Conservation (phyloP, 2,329 filamentous ascomycete genomes). For the Thielaviopsis ethacetica region DNA sequence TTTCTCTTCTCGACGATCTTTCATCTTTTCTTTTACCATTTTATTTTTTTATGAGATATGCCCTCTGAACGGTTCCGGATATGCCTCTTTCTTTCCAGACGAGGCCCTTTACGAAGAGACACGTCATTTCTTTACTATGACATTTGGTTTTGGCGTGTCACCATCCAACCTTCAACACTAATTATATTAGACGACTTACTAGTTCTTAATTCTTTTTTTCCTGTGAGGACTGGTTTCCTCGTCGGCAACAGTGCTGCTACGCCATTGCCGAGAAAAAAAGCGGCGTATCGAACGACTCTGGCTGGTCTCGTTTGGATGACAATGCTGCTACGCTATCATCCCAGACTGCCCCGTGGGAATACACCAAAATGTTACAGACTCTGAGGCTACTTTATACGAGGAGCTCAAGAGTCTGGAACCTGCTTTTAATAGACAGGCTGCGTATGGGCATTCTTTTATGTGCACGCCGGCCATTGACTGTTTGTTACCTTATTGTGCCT, state of each 20-base stretch:
- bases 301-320: constrained; percentile 18
- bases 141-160: neutral
- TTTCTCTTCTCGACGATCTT: constrained; percentile 3
- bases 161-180: neutral
- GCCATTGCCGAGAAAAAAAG: constrained; percentile 27
- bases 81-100: constrained; percentile 4
- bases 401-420: too few species aligned
- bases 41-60: constrained; percentile 8
- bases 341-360: constrained; percentile 5
- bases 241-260: constrained; percentile 30
- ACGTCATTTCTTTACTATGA: neutral
- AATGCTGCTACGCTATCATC: constrained; percentile 39
- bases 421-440: too few species aligned
- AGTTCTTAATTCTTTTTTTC: constrained; percentile 3
- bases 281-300: constrained; percentile 22
- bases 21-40: neutral
- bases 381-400: neutral
- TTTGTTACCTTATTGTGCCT: too few species aligned
- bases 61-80: constrained; percentile 1
- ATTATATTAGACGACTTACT: neutral
- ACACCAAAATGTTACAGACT: constrained; percentile 1
- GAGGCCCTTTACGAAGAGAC: neutral
- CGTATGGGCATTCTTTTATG: too few species aligned
- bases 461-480: too few species aligned
- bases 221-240: constrained; percentile 15